phyloP scores from a whole-genome alignment of 2,329 filamentous ascomycete species.

The Trichoderma brevicompactum region DNA sequence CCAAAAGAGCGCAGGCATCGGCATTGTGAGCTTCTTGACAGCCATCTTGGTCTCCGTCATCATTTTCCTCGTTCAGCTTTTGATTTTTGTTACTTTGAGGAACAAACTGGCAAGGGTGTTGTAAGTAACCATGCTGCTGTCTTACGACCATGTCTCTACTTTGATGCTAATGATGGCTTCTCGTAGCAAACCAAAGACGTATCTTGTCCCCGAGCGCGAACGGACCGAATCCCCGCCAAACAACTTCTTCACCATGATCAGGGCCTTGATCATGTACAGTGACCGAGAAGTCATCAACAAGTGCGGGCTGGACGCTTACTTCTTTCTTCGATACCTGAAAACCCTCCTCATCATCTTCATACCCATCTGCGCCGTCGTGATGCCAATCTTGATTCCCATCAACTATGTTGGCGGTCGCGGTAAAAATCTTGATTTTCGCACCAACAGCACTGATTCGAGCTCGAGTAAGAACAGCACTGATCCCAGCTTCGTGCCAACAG shows the following conservation, averaged over 20 bases:
- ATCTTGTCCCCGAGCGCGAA: constrained; percentile 82
- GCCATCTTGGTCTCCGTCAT: constrained; percentile 65
- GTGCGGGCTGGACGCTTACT: constrained; percentile 94
- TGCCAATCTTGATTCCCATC: constrained; percentile 84
- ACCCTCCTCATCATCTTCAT: constrained; percentile 87
- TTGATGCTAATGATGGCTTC: neutral
- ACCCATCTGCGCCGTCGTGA: constrained; percentile 74
- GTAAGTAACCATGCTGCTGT: constrained; percentile 50
- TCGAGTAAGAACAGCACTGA: constrained; percentile 32
- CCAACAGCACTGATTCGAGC: constrained; percentile 37
- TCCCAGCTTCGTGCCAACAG: constrained; percentile 48
- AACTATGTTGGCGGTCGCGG: constrained; percentile 77
- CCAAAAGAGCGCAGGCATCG: constrained; percentile 42
- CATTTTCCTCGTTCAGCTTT: constrained; percentile 66
- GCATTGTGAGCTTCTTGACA: constrained; percentile 59
- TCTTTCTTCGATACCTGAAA: constrained; percentile 86
- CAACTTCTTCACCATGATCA: constrained; percentile 55
- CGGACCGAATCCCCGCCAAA: constrained; percentile 74
- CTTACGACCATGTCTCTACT: neutral
- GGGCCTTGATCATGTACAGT: constrained; percentile 68
- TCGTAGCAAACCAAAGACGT: constrained; percentile 77
- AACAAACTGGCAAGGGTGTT: constrained; percentile 83
- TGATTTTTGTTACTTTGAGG: constrained; percentile 76
- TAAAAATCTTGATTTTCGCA: constrained; percentile 51
- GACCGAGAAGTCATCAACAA: constrained; percentile 88